Percentiles rank a stretch among this genome's conserved stretches.
Evolutionary conservation across 352 stramenopile species (phyloP).

Genomic region (Pythium myriotylum): DNA sequence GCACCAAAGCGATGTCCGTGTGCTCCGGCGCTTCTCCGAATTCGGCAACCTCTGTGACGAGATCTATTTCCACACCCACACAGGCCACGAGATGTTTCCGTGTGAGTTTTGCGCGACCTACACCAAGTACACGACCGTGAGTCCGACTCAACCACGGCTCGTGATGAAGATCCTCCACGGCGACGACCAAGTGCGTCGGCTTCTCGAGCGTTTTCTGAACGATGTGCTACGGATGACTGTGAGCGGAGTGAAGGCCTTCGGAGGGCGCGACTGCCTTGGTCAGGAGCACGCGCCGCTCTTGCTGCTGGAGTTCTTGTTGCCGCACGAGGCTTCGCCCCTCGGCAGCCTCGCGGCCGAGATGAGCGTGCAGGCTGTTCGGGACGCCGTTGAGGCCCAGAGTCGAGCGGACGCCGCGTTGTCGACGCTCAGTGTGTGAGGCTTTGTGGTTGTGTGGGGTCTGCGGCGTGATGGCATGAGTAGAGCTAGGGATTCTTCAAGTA

Average conservation of each 20-base stretch:
- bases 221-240: slow-evolving; percentile 17
- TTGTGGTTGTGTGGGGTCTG: too few relatives aligned
- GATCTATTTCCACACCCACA: slow-evolving; percentile 24
- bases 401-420: neutral
- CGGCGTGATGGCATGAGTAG: too few relatives aligned
- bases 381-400: neutral
- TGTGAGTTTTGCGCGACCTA: slow-evolving; percentile 14
- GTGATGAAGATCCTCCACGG: slow-evolving; percentile 15
- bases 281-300: slow-evolving; percentile 17
- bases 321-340: slow-evolving; percentile 6
- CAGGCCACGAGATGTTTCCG: slow-evolving; percentile 10
- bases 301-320: slow-evolving; percentile 20
- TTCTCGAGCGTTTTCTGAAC: slow-evolving; percentile 22
- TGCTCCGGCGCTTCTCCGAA: slow-evolving; percentile 24
- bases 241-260: slow-evolving; percentile 11
- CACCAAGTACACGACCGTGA: slow-evolving; percentile 5
- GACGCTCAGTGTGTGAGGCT: too few relatives aligned
- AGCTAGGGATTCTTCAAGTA: too few relatives aligned
- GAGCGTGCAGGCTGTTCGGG: slow-evolving; percentile 13
- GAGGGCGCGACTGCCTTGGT: slow-evolving; percentile 15
- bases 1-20: neutral
- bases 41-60: slow-evolving; percentile 23
- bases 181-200: slow-evolving; percentile 8
- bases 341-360: neutral
- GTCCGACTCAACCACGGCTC: slow-evolving; percentile 12